Evolutionary conservation across 352 stramenopile species (phyloP).

Genomic region (Phytophthora sp.): DNA sequence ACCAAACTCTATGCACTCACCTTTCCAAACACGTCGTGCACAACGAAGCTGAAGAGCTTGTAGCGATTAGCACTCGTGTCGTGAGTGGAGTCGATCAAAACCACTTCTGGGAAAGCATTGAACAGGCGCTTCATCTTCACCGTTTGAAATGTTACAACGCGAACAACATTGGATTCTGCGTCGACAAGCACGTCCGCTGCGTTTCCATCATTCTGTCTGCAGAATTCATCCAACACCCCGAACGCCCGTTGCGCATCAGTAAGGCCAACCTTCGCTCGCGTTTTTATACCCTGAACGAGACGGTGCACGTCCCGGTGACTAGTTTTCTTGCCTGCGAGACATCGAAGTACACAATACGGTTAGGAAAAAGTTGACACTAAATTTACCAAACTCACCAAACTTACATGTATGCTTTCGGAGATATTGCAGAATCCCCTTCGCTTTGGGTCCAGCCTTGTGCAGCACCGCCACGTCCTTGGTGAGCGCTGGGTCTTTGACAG

Average conservation of each 20-base stretch:
- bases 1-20: no score
- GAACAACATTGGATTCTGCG: not conserved
- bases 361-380: no score
- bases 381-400: no score
- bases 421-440: no score
- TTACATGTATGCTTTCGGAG: no score
- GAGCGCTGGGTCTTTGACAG: no score
- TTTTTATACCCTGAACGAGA: no score
- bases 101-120: not conserved
- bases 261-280: not conserved
- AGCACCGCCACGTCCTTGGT: no score
- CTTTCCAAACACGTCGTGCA: no score
- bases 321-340: not conserved
- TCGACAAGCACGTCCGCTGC: not conserved
- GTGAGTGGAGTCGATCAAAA: not conserved
- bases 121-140: conserved; percentile 1
- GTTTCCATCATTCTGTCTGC: not conserved
- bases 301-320: not conserved
- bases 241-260: not conserved
- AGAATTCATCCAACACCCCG: not conserved
- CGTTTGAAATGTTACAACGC: not conserved
- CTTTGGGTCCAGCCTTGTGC: no score
- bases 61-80: not conserved
- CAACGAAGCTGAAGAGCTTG: no score
- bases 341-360: no score